Evolutionary conservation across 208 protist species (phyloP), one percentile per base, ranked within the genome.

Genomic region (Acanthamoeba sp.): DNA sequence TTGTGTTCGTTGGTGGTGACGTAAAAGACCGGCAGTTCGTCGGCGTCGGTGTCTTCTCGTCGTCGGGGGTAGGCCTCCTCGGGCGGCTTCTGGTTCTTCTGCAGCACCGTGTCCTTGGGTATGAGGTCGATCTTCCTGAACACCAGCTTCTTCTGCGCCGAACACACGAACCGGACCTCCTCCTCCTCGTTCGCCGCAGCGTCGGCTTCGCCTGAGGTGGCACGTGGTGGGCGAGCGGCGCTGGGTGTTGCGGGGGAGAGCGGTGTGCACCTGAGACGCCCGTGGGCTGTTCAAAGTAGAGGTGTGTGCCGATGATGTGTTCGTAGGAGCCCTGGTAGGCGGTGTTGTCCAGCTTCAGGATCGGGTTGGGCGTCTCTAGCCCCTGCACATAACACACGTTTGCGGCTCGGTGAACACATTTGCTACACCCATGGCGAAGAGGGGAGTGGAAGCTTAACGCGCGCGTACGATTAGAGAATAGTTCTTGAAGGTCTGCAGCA

Each of bases 321-420:
- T 87, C 78, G 78, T 87, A 87, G 38, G 78, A n/a, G 40, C 78
- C 78, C 32, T 87, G 78, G 78, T 62, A 87, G 1, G 42, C 45
- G 0, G 78, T 87, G 45, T 87, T 87, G 78, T 87, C 78, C 0
- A 87, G 45, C 78, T 87, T 87, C 78, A 87, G 38, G 5, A 87
- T 87, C 20, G 78, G 78, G 34, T 87, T 29, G 27, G 78, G 78
- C 27, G 78, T 87, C 1, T 87, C 78, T 2, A 87, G 45, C 12
- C 78, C 78, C 78, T 87, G 38, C 40, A 9, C 24, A 24, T 24
- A 24, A 29, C 24, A 32, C 18, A 64, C 2, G 18, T 29, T 64
- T 24, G 22, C 7, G 7, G n/a, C 24, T 0, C 45, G 45, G 7
- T 50, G 3, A 12, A 16, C 48, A 18, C 14, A 18, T 14, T 55